Base-by-base conservation (phyloP, 768 basidiomycete species). In the Termitomyces sp. region DNA sequence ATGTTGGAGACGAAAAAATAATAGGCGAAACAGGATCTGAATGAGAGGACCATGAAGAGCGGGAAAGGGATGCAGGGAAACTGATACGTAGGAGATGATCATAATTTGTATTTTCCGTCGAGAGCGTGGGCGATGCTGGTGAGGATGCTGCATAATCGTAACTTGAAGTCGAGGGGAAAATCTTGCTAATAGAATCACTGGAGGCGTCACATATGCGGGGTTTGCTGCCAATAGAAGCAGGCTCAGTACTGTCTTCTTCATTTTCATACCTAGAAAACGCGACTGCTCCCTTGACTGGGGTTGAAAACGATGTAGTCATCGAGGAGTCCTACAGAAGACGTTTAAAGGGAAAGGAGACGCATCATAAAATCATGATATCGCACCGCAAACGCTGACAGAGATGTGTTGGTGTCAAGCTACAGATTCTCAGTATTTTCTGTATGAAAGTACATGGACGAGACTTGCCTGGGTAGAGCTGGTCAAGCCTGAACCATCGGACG, bases 1-100 rank as follows among this genome's bases (percentile, higher is more conserved):
- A 70, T 6, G 64, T 57, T 12, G 69, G 70, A 12, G 69, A 71
- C 12, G 68, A 61, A 53, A 70, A 60, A 19, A 48, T 45, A 21
- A 63, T 60, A 19, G 61, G 56, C n/a, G 61, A 60, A 23, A 60
- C 48, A 32, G 39, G 30, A 37, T 56, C 54, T 41, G 56, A 34
- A 28, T 48, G 30, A 40, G 55, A 45, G 17, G 57, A 56, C 45
- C 27, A 49, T 6, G 58, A 53, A 45, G 54, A 40, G 25, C 17
- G n/a, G 32, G 55, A 59, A 25, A 39, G 46, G 41, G 59, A 52
- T 25, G 54, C 34, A 11, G 46, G 21, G 2, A 58, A 14, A 19
- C 35, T 28, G 2, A 46, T 34, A 32, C 45, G 52, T 10, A 52
- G 42, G 6, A 16, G 43, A 46, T n/a, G 45, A 35, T 10, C 40